phyloP scores from a whole-genome alignment of 2,329 filamentous ascomycete species.

The Claviceps arundinis region DNA sequence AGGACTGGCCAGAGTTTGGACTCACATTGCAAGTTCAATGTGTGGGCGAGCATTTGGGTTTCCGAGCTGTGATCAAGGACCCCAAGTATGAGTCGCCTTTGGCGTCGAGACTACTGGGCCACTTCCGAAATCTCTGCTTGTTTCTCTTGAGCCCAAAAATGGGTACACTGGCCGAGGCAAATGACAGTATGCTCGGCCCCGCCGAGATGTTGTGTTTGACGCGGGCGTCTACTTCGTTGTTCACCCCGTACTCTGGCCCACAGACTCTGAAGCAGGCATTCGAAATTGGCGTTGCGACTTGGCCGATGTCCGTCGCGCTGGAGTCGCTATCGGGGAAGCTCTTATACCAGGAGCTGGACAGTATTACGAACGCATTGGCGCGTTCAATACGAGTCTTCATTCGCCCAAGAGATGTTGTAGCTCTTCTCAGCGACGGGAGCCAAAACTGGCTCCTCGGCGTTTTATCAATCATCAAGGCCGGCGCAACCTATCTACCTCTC shows the following conservation, averaged over 20 bases:
- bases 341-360: neutral
- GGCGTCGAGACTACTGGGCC: neutral
- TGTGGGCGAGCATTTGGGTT: neutral
- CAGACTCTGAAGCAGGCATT: neutral
- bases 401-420: neutral
- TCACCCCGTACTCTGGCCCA: neutral
- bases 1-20: neutral
- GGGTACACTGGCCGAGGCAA: neutral
- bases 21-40: neutral
- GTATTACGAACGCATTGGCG: neutral
- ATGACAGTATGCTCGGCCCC: neutral
- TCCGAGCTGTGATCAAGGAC: neutral
- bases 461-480: neutral
- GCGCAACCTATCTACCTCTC: neutral
- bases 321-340: neutral
- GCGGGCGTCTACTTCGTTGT: neutral
- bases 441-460: neutral
- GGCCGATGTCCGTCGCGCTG: neutral
- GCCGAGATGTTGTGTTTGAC: neutral
- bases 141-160: neutral
- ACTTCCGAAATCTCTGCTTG: neutral
- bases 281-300: neutral
- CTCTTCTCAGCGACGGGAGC: neutral
- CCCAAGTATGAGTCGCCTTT: neutral
- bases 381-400: neutral